phyloP scores from a whole-genome alignment of 768 basidiomycete species.

The Russula abietina region DNA sequence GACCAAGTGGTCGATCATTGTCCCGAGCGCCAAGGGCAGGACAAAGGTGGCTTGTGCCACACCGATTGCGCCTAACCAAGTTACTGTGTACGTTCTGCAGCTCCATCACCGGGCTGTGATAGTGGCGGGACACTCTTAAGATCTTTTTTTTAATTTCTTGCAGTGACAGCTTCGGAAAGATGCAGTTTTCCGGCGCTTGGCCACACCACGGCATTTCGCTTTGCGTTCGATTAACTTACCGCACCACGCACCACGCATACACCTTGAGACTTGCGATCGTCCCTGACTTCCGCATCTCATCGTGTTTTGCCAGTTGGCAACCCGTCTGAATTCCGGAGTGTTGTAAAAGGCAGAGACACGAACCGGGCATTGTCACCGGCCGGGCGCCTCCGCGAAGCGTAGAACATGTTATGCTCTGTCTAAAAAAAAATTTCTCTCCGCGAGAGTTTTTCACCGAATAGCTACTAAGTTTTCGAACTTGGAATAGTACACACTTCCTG shows the following conservation, averaged over 20 bases:
- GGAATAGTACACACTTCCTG: not conserved
- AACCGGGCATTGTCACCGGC: not conserved
- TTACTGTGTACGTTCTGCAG: not conserved
- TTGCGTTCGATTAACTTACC: not conserved
- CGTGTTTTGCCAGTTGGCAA: too few relatives aligned
- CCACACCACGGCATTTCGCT: not conserved
- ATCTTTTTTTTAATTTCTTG: not conserved
- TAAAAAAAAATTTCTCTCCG: not conserved
- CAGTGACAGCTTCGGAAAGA: not conserved
- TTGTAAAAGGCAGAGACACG: not conserved
- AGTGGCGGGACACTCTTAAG: not conserved
- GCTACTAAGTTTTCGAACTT: not conserved
- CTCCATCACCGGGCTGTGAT: constrained; percentile 4
- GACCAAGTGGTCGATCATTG: constrained; percentile 15
- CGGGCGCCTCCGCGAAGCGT: too few relatives aligned
- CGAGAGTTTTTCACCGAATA: not conserved
- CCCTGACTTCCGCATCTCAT: not conserved
- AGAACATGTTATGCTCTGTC: not conserved
- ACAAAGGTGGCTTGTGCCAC: constrained; percentile 6
- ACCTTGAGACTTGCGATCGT: not conserved
- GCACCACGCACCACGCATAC: not conserved
- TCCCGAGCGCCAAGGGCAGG: not conserved
- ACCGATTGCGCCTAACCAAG: not conserved
- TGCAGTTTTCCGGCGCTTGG: too few relatives aligned
- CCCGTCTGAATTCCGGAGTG: too few relatives aligned